phyloP scores from a whole-genome alignment of 305 asterid genomes.

The Rubia tinctorum region DNA sequence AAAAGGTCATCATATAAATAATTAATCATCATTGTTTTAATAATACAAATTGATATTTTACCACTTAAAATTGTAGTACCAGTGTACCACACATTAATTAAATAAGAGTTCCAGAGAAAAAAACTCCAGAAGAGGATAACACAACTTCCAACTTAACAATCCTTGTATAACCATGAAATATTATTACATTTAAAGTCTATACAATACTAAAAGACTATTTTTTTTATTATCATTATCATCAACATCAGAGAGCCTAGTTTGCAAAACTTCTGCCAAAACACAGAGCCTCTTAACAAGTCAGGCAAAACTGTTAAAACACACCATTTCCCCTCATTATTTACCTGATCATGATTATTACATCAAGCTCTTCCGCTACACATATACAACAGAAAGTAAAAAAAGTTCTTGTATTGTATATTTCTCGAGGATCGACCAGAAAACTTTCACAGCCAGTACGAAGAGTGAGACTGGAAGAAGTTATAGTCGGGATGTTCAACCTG shows the following conservation, averaged over 20 bases:
- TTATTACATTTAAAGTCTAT: constrained; percentile 9
- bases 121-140: background rate
- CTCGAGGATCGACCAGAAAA: background rate
- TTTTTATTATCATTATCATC: background rate
- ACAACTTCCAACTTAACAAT: background rate
- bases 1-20: no score
- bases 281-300: background rate
- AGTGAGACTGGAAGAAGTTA: constrained; percentile 51
- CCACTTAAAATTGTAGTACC: no score
- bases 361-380: constrained; percentile 7
- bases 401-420: background rate
- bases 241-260: constrained; percentile 14
- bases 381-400: constrained; percentile 3
- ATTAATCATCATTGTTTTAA: no score
- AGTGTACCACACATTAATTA: no score
- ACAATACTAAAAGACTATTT: constrained; percentile 13
- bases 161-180: background rate
- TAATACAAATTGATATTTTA: no score
- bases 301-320: background rate
- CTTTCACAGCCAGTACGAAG: constrained; percentile 4
- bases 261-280: background rate
- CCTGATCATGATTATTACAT: constrained; percentile 8
- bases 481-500: constrained; percentile 77
- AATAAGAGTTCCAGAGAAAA: no score
- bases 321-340: constrained; percentile 5